A percentile compares a stretch with the other conserved stretches of the same genome.
Conservation (phyloP, 306 rosid genomes). For the Betula pendula region DNA sequence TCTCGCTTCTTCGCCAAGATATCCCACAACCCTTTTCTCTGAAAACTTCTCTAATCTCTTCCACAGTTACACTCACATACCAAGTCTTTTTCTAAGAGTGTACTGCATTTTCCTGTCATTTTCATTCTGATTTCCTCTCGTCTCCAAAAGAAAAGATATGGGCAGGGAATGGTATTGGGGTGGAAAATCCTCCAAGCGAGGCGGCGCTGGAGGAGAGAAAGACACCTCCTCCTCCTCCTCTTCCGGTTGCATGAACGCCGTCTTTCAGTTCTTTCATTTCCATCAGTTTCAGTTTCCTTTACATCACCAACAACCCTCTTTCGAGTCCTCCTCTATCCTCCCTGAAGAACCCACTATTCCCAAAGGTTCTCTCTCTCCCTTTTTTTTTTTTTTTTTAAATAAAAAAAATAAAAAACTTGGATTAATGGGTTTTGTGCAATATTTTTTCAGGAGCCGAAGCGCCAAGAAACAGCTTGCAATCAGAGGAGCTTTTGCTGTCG, state of each 20-base stretch:
- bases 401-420: too few relatives aligned
- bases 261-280: slow-evolving; percentile 81
- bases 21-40: slow-evolving; percentile 19
- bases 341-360: slow-evolving; percentile 33
- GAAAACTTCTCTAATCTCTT: neutral
- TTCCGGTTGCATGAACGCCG: slow-evolving; percentile 77
- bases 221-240: slow-evolving; percentile 45
- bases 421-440: slow-evolving; percentile 25
- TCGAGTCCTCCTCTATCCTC: slow-evolving; percentile 31
- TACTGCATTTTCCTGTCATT: slow-evolving; percentile 38
- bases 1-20: slow-evolving; percentile 51
- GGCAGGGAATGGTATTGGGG: slow-evolving; percentile 66
- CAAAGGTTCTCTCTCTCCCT: slow-evolving; percentile 46
- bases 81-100: neutral
- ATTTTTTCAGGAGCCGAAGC: slow-evolving; percentile 82
- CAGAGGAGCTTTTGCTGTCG: slow-evolving; percentile 45
- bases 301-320: slow-evolving; percentile 37
- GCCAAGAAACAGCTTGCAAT: slow-evolving; percentile 83
- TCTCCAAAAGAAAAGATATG: slow-evolving; percentile 38
- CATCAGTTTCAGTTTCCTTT: slow-evolving; percentile 55
- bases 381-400: too few relatives aligned
- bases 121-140: slow-evolving; percentile 32
- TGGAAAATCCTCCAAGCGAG: slow-evolving; percentile 53
- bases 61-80: slow-evolving; percentile 14
- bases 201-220: slow-evolving; percentile 25